A percentile compares a stretch with the other conserved stretches of the same genome.
phyloP scores from a whole-genome alignment of 192 early-diverging fungal species.

The Gonapodya prolifera region DNA sequence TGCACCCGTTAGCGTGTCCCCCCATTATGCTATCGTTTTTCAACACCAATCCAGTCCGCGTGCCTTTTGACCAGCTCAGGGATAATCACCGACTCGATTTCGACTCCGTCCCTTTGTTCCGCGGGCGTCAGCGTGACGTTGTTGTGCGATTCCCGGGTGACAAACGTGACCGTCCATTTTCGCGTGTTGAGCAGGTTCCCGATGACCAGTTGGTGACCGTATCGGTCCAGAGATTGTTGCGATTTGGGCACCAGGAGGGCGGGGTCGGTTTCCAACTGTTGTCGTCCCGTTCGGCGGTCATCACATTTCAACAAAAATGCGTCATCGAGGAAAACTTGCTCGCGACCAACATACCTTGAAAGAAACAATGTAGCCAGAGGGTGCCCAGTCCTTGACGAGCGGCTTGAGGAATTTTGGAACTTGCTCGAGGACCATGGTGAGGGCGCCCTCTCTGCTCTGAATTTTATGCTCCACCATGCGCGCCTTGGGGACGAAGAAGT shows the following conservation, averaged over 20 bases:
- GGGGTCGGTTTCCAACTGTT: slow-evolving; percentile 78
- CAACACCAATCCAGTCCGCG: slow-evolving; percentile 47
- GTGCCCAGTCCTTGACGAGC: slow-evolving; percentile 85
- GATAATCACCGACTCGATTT: slow-evolving; percentile 64
- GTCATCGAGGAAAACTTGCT: background rate
- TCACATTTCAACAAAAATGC: slow-evolving; percentile 7
- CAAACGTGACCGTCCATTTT: slow-evolving; percentile 61
- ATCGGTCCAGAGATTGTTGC: slow-evolving; percentile 57
- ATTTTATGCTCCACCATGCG: slow-evolving; percentile 98
- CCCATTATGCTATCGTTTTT: slow-evolving; percentile 17
- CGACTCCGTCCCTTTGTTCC: slow-evolving; percentile 18
- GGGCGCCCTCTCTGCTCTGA: slow-evolving; percentile 74
- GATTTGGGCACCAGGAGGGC: slow-evolving; percentile 70
- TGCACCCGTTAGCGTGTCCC: no score
- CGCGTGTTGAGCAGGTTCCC: slow-evolving; percentile 84
- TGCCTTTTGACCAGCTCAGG: slow-evolving; percentile 55
- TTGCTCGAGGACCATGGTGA: slow-evolving; percentile 82
- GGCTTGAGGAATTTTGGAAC: slow-evolving; percentile 95
- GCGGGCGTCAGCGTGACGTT: background rate
- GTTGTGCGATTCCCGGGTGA: slow-evolving; percentile 14
- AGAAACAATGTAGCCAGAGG: slow-evolving; percentile 81
- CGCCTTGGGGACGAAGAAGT: slow-evolving; percentile 92
- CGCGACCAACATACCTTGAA: slow-evolving; percentile 59
- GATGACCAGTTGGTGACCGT: slow-evolving; percentile 96
- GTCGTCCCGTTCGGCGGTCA: background rate